A percentile compares a stretch with the other conserved stretches of the same genome.
phyloP scores from a whole-genome alignment of 352 stramenopile species.

The Albugo candida region DNA sequence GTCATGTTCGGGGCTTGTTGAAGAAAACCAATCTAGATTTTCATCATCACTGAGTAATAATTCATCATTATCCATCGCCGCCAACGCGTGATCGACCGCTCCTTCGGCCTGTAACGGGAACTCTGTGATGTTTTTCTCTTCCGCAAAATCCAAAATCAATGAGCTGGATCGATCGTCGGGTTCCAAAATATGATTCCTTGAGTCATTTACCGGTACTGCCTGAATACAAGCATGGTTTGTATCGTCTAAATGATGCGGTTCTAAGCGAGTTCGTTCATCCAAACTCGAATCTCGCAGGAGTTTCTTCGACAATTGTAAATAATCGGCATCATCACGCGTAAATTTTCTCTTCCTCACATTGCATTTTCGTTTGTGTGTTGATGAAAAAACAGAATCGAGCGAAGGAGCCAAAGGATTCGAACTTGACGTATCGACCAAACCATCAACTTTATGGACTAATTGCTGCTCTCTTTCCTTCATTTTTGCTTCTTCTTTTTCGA shows the following conservation, averaged over 20 bases:
- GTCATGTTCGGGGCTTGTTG: conserved; percentile 14
- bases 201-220: neutral
- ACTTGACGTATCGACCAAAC: neutral
- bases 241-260: neutral
- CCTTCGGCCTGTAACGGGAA: conserved; percentile 32
- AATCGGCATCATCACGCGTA: too few relatives aligned
- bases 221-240: neutral
- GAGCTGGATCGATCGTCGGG: conserved; percentile 3
- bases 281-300: conserved; percentile 23
- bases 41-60: conserved; percentile 63
- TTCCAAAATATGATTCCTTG: conserved; percentile 1
- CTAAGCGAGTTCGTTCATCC: neutral
- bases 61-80: conserved; percentile 63
- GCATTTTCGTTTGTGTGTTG: conserved; percentile 29
- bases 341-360: too few relatives aligned
- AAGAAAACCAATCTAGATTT: conserved; percentile 61
- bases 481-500: conserved; percentile 70
- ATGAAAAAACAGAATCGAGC: too few relatives aligned
- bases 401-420: too few relatives aligned
- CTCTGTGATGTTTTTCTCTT: conserved; percentile 33
- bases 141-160: conserved; percentile 60
- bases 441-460: conserved; percentile 5
- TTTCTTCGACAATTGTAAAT: conserved; percentile 4
- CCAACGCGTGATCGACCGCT: conserved; percentile 33
- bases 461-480: conserved; percentile 48